Evolutionary conservation across 2,329 filamentous ascomycete genomes (phyloP), one percentile per base, ranked within the genome.

Genomic region (Fusarium chlamydosporum): DNA sequence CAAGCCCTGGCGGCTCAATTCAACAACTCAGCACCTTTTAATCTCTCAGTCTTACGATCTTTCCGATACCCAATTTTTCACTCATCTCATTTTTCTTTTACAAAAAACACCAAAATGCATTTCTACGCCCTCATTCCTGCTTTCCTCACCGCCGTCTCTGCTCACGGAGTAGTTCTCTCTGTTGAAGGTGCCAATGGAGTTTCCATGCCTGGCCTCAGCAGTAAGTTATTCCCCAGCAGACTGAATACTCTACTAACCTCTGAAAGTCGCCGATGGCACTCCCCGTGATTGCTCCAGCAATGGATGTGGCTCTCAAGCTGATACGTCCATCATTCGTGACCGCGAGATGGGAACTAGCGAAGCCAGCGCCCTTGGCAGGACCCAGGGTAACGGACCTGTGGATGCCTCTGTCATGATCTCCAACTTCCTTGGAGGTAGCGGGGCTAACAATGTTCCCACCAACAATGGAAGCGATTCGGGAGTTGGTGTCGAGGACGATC

Each of bases 281-380:
- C 89, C 89, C 51, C 88, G 89, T 74, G 88, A 91, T 79, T 91
- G 89, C 77, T 82, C 86, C 51, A 82, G 81, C 72, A 87, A 89
- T 71, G 67, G 76, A 45, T 91, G 88, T 75, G 89, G 89, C 61
- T 85, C 89, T n/a, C 85, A 91, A 76, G 87, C 85, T 61, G 89
- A 92, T 75, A 91, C 89, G n/a, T 83, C 89, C 77, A 90, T 91
- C 81, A 90, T 91, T 78, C 86, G 89, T 37, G 79, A 85, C 63
- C 78, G 81, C 13, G 89, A 91, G 79, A 83, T 91, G 59, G 79
- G 80, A 38, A 84, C 80, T 48, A 81, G 79, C 72, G 82, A 84
- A 70, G 76, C 73, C 37, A 87, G 86, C 35, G 83, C 89, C 52
- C 84, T 92, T n/a, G 89, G 89, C 71, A 86, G 88, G 68, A 91